These are phyloP conservation scores for Hypseocharis bilobata DNA, from an alignment of 441 rosid genomes.

Conservation along the genomic window DNA sequence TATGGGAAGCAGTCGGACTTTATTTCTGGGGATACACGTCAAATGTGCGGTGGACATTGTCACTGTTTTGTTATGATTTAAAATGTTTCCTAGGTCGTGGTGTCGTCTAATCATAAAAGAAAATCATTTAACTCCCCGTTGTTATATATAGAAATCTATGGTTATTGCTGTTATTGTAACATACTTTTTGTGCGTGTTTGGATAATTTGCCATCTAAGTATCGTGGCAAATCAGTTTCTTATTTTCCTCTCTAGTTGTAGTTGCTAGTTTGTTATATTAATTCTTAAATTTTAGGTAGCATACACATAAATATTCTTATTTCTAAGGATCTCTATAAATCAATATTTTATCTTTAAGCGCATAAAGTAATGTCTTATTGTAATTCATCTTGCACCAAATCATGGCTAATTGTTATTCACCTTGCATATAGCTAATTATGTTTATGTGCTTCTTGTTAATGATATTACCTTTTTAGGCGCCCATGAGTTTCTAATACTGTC, in stretches of 20 bases:
- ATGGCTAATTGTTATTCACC: neutral
- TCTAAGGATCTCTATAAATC: neutral
- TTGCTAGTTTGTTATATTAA: neutral
- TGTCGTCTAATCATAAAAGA: neutral
- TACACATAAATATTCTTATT: neutral
- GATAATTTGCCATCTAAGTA: too few species aligned
- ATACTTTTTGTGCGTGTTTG: neutral
- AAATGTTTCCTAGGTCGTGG: neutral
- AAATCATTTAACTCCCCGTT: neutral
- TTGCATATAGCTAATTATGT: neutral
- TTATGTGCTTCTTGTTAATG: conserved; percentile 2
- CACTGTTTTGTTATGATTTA: neutral
- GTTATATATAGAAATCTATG: neutral
- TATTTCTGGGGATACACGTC: neutral
- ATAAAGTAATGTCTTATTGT: neutral
- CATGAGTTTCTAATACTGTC: conserved; percentile 4
- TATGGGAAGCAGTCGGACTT: neutral
- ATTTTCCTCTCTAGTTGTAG: neutral
- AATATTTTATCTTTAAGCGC: too few species aligned
- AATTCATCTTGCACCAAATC: neutral
- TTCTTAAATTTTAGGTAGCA: neutral
- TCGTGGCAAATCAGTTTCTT: neutral
- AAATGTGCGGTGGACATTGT: neutral
- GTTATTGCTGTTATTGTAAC: neutral
- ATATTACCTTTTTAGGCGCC: conserved; percentile 8